phyloP scores from a whole-genome alignment of 208 protist genomes.

The Leishmania tropica region DNA sequence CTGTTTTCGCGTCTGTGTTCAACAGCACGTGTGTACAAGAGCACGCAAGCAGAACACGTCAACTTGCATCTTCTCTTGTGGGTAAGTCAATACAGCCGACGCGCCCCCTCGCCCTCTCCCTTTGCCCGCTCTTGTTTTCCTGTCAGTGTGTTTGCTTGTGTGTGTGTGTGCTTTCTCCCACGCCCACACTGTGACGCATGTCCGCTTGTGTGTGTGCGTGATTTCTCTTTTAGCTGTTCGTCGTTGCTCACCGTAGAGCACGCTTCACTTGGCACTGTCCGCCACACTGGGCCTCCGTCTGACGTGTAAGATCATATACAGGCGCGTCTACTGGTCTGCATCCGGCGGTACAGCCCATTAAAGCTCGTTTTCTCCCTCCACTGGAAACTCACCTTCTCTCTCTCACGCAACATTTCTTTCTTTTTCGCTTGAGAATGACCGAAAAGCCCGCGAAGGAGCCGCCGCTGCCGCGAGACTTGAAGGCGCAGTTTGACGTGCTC shows the following conservation, averaged over 20 bases:
- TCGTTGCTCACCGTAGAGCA: background rate
- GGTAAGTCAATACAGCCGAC: background rate
- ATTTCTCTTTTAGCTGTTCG: background rate
- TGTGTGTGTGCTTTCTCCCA: background rate
- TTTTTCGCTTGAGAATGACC: conserved; percentile 20
- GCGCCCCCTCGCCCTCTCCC: background rate
- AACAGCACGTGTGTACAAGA: background rate
- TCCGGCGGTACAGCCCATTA: background rate
- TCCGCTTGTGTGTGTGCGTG: background rate
- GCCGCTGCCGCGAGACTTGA: conserved; percentile 46
- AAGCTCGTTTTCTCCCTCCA: background rate
- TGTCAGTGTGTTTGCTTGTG: background rate
- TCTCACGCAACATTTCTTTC: background rate
- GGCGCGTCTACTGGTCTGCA: background rate
- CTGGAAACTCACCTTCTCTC: background rate
- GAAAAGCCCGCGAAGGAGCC: conserved; percentile 42
- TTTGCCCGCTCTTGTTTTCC: background rate
- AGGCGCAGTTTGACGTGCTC: conserved; percentile 34
- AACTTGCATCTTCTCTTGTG: background rate
- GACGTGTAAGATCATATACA: background rate
- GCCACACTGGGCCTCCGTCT: background rate
- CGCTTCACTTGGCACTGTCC: background rate
- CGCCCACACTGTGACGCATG: background rate
- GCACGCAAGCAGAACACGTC: background rate
- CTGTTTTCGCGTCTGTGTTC: background rate